Evolutionary conservation across 2,329 filamentous ascomycete species (phyloP).

Genomic region (Periglandula ipomoeae): DNA sequence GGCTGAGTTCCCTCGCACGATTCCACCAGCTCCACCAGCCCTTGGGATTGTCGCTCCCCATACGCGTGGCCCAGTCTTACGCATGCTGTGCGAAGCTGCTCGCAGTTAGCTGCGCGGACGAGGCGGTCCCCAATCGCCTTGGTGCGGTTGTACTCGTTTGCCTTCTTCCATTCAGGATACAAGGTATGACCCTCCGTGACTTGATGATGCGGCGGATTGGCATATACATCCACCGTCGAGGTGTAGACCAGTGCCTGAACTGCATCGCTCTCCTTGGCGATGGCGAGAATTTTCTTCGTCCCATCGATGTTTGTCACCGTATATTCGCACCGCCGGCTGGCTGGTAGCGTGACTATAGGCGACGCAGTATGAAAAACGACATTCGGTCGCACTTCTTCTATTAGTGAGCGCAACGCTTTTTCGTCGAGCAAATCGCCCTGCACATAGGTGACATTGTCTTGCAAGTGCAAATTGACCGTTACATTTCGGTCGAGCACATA

Average conservation of each 20-base stretch:
- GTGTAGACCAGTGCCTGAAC: conserved; percentile 24
- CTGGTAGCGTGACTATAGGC: neutral
- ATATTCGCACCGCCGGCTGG: neutral
- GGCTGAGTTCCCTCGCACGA: conserved; percentile 28
- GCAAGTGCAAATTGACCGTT: neutral
- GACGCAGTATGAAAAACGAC: neutral
- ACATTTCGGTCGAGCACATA: neutral
- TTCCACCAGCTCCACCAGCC: conserved; percentile 17
- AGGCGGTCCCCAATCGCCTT: conserved; percentile 23
- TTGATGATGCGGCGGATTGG: conserved; percentile 14
- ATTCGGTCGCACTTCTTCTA: neutral
- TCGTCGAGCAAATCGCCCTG: neutral
- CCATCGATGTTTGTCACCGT: neutral
- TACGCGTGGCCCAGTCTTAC: conserved; percentile 23
- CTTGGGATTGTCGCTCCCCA: conserved; percentile 22
- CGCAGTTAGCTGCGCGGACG: conserved; percentile 20
- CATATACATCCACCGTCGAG: conserved; percentile 20
- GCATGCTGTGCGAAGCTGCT: conserved; percentile 15
- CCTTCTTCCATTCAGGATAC: conserved; percentile 13
- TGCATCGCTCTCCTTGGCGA: conserved; percentile 11
- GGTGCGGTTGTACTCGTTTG: conserved; percentile 19
- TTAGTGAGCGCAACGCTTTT: neutral
- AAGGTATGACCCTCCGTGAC: conserved; percentile 17
- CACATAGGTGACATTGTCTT: neutral
- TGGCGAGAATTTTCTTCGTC: conserved; percentile 16